Conservation (phyloP, 768 basidiomycete species). For the Tylopilus vinaceipallidus region DNA sequence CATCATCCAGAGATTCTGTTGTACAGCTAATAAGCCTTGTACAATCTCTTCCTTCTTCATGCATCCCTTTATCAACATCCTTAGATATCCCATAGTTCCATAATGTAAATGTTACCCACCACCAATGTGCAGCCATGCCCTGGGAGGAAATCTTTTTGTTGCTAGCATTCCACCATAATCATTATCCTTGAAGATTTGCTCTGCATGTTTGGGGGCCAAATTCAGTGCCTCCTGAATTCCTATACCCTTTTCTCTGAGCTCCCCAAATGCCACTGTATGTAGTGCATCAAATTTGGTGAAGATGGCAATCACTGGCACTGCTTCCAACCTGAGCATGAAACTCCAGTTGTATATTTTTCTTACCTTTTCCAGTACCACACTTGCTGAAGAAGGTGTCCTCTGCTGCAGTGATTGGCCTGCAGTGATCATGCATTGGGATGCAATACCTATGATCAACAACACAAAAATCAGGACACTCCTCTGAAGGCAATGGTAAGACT, state of each 20-base stretch:
- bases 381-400: conserved; percentile 29
- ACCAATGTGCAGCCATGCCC: background rate
- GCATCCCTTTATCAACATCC: background rate
- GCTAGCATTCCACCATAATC: background rate
- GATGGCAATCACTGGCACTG: conserved; percentile 33
- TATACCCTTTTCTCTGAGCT: conserved; percentile 9
- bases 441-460: conserved; percentile 41
- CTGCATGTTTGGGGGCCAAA: conserved; percentile 14
- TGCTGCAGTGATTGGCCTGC: conserved; percentile 29
- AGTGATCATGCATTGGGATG: conserved; percentile 27
- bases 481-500: background rate
- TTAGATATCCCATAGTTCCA: background rate
- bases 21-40: background rate
- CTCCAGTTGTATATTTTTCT: background rate
- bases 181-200: background rate
- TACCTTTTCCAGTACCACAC: conserved; percentile 11
- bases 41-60: background rate
- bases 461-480: conserved; percentile 6
- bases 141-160: background rate
- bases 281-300: conserved; percentile 31
- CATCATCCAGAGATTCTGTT: background rate
- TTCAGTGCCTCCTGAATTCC: background rate
- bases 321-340: background rate
- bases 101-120: background rate
- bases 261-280: conserved; percentile 17